Evolutionary conservation across 2,329 filamentous ascomycete genomes (phyloP).

Genomic region (Cercospora zeina): DNA sequence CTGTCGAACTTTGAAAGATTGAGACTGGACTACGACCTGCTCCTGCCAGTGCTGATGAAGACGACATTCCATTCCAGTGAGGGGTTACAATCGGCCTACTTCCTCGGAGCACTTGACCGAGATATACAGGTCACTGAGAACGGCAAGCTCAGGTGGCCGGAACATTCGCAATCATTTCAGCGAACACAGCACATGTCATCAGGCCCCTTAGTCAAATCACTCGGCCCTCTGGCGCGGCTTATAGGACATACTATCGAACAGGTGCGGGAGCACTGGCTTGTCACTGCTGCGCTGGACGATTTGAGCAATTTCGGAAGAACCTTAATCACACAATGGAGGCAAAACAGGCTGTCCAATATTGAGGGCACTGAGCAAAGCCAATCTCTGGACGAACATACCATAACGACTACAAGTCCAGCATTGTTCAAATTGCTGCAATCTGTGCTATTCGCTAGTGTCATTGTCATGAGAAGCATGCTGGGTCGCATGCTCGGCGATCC

Average conservation of each 20-base stretch:
- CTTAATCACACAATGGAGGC: slow-evolving; percentile 70
- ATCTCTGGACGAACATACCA: slow-evolving; percentile 64
- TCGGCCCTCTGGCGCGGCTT: slow-evolving; percentile 67
- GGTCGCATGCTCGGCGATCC: slow-evolving; percentile 63
- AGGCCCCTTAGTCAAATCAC: slow-evolving; percentile 63
- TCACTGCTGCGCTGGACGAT: slow-evolving; percentile 60
- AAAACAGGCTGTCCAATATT: slow-evolving; percentile 70
- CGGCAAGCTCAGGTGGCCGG: slow-evolving; percentile 64
- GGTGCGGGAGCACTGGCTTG: slow-evolving; percentile 52
- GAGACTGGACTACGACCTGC: slow-evolving; percentile 63
- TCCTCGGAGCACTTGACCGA: slow-evolving; percentile 67
- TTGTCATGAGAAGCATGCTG: slow-evolving; percentile 71
- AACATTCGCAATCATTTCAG: slow-evolving; percentile 59
- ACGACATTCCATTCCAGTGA: slow-evolving; percentile 68
- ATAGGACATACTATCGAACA: slow-evolving; percentile 65
- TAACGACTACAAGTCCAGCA: slow-evolving; percentile 64
- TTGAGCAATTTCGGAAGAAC: slow-evolving; percentile 66
- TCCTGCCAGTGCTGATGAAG: slow-evolving; percentile 69
- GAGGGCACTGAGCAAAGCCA: slow-evolving; percentile 66
- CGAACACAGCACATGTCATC: slow-evolving; percentile 60
- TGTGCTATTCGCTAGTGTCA: slow-evolving; percentile 72
- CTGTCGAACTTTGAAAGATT: slow-evolving; percentile 62
- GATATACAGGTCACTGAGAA: slow-evolving; percentile 61
- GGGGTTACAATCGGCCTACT: slow-evolving; percentile 74
- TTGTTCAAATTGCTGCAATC: slow-evolving; percentile 76